Conservation (phyloP, 805 yeast species). For the Metschnikowia lunata region DNA sequence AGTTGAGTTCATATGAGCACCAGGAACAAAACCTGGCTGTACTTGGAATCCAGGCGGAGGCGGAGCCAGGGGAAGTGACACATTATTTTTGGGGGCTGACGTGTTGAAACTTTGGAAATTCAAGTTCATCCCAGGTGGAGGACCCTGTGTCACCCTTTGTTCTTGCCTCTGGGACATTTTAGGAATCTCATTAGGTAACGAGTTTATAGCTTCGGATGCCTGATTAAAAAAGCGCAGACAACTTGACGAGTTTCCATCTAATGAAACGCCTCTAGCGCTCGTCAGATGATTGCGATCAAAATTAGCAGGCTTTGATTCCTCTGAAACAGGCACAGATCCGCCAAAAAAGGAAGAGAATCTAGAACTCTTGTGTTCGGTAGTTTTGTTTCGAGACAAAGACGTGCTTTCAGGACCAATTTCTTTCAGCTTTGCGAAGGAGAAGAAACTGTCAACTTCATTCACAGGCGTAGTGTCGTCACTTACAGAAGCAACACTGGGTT, state of each 20-base stretch:
- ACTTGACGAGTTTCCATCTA: background rate
- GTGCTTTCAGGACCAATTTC: slow-evolving; percentile 7
- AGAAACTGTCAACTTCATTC: slow-evolving; percentile 42
- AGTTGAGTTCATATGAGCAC: slow-evolving; percentile 2
- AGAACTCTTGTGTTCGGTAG: slow-evolving; percentile 24
- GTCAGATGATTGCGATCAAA: background rate
- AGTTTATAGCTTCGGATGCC: background rate
- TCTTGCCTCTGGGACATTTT: background rate
- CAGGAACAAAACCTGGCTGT: slow-evolving; percentile 4
- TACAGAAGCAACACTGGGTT: slow-evolving; percentile 14
- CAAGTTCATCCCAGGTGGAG: slow-evolving; percentile 8
- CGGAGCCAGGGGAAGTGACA: too few species aligned
- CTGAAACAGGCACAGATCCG: slow-evolving; percentile 4
- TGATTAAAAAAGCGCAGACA: slow-evolving; percentile 11
- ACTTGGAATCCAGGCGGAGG: slow-evolving; percentile 3
- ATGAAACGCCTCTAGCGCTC: background rate
- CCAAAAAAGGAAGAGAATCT: slow-evolving; percentile 16
- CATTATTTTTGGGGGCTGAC: slow-evolving; percentile 1
- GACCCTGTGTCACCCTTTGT: slow-evolving; percentile 6
- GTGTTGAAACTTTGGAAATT: slow-evolving; percentile 3
- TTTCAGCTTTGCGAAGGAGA: slow-evolving; percentile 37
- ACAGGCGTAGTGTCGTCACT: slow-evolving; percentile 16
- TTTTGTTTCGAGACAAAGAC: slow-evolving; percentile 4
- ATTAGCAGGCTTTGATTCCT: background rate
- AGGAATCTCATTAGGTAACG: background rate